Evolutionary conservation across 257 asterid species (phyloP), one percentile per base, ranked within the genome.

Genomic region (Nicotiana undulata): DNA sequence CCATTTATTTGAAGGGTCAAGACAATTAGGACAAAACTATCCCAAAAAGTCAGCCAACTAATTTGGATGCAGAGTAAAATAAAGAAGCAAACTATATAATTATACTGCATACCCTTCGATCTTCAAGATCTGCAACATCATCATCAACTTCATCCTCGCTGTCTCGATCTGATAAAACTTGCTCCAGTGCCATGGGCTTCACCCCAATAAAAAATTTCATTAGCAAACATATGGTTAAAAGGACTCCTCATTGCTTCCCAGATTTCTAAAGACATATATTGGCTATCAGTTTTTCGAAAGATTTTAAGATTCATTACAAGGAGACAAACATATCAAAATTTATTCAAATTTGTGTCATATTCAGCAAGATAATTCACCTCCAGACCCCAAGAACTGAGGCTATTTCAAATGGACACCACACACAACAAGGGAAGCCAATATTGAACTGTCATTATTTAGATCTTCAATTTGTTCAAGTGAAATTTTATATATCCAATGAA

Each of bases 101-200:
- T 11, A 11, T 72, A 40, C 61, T 6, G 56, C 93, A 82, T 81
- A 96, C 99, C 93, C 99, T 90, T 88, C 93, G 89, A 90, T 96
- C 99, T 90, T 96, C 99, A 79, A 96, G 92, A 85, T 96, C 99
- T 20, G 98, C 99, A 75, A 96, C 99, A 87, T 96, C 99, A 82
- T 94, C 99, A 82, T 96, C 99, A 44, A 96, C 98, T 89, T 96
- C 99, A 87, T 94, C 99, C 90, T 96, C 99, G 82, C 99, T 96
- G 86, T 94, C 99, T 15, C 90, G 93, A 81, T 94, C 99, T 37
- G 99, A 92, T 67, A 96, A 72, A 81, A 96, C 98, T 94, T 96
- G 98, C 87, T 96, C 98, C 90, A 87, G 74, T 77, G 95, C 94
- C 99, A 96, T 96, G 80, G 98, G 98, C 99, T 96, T 91, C 82